phyloP scores from a whole-genome alignment of 805 yeast species.

The Lipomyces chichibuensis region DNA sequence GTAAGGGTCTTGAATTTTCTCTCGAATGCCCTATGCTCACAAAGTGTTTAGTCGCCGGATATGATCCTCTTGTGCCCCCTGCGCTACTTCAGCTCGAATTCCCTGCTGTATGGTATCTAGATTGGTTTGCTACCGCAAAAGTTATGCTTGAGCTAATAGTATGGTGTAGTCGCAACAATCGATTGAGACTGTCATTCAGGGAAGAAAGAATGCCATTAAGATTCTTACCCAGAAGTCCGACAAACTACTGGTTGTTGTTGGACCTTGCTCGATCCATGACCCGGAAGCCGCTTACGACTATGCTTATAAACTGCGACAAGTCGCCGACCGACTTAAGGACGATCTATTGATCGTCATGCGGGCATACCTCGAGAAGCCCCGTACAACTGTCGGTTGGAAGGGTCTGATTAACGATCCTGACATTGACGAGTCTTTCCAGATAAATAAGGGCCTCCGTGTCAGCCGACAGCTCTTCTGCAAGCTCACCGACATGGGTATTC shows the following conservation, averaged over 20 bases:
- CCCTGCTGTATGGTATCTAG: conserved; percentile 47
- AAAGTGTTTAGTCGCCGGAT: conserved; percentile 52
- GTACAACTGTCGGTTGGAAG: conserved; percentile 99
- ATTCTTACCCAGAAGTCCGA: conserved; percentile 79
- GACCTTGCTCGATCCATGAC: conserved; percentile 97
- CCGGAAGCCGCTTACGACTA: conserved; percentile 86
- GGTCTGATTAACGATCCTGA: conserved; percentile 97
- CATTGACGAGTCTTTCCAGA: conserved; percentile 86
- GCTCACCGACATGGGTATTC: conserved; percentile 76
- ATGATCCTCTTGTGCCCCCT: conserved; percentile 93
- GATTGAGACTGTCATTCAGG: conserved; percentile 63
- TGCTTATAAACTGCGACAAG: conserved; percentile 65
- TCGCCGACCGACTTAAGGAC: conserved; percentile 68
- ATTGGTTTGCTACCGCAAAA: conserved; percentile 41
- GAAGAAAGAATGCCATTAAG: conserved; percentile 76
- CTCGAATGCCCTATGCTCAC: background rate
- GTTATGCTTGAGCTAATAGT: background rate
- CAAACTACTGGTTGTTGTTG: conserved; percentile 83
- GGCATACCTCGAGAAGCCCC: conserved; percentile 96
- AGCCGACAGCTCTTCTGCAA: conserved; percentile 84
- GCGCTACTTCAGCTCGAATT: conserved; percentile 85
- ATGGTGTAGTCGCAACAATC: conserved; percentile 20
- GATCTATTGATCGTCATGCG: conserved; percentile 91
- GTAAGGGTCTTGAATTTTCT: background rate
- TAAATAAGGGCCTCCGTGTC: conserved; percentile 88